Base-by-base conservation (phyloP, 1,139 yeast genomes). In the Taphrina confusa region DNA sequence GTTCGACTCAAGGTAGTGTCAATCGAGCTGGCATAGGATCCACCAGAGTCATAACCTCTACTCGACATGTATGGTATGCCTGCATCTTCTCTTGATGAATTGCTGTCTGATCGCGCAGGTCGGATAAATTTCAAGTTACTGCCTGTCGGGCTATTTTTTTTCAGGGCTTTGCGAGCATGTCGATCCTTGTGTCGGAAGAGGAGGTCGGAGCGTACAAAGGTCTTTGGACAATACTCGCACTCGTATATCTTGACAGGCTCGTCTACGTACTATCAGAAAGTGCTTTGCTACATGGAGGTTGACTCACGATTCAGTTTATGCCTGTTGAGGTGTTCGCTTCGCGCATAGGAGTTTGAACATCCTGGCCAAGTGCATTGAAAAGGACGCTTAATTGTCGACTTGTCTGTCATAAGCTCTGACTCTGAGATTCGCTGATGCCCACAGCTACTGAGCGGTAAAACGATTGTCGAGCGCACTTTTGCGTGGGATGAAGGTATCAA, bases 221-320 rank as follows among this genome's bases (percentile, higher is more conserved):
- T 54, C 44, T 54, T 54, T 14, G 58, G 58, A 18, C 58, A 54
- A n/a, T 44, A 25, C 14, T 54, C 58, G 51, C 58, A 54, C 33
- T 45, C 34, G 28, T 42, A 54, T 22, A 54, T 54, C 37, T 54
- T 54, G 44, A 54, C 49, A 3, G 58, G 58, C 27, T 54, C 58
- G 23, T 54, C 58, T 54, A 27, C 2, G 2, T 2, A 16, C 11
- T 20, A 18, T 23, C 16, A 30, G 31, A 16, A 12, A n/a, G 30
- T 12, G 30, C 20, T 23, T 14, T 12, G 9, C 14, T 18, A 9
- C 25, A 9, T 31, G 14, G 23, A 34, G 9, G 37, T 12, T 14
- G 22, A n/a, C 51, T 20, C 27, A 54, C 58, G 58, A 44, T 54
- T 54, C 27, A 54, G 51, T 12, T 44, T 45, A 34, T 54, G 58